phyloP scores from a whole-genome alignment of 75 land plant species.

The Pinus albicaulis region DNA sequence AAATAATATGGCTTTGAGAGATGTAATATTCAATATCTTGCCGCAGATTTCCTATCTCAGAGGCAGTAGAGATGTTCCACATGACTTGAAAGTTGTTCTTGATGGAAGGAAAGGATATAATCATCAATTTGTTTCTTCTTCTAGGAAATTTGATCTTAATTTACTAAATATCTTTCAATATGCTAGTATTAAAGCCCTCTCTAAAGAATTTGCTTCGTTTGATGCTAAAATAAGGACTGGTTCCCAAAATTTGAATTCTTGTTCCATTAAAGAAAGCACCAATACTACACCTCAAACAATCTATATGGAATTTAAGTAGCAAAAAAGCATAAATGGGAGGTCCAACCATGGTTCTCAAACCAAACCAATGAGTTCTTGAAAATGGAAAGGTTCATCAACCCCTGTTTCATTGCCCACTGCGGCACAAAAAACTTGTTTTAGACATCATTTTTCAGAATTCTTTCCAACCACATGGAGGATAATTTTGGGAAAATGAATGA shows the following conservation, averaged over 20 bases:
- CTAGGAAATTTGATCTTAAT: neutral
- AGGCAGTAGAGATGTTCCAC: neutral
- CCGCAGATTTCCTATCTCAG: conserved; percentile 19
- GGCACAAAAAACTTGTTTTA: too few species aligned
- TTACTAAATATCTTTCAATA: conserved; percentile 8
- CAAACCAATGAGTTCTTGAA: too few species aligned
- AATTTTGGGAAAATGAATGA: too few species aligned
- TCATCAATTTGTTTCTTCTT: neutral
- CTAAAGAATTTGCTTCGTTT: conserved; percentile 18
- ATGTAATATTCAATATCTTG: conserved; percentile 18
- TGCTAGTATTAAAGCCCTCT: conserved; percentile 26
- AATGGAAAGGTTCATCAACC: too few species aligned
- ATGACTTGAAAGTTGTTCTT: neutral
- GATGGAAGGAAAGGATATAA: neutral
- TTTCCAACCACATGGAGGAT: too few species aligned
- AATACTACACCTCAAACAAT: neutral
- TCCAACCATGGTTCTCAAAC: too few species aligned
- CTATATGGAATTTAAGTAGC: conserved; percentile 17
- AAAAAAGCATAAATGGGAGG: conserved; percentile 2
- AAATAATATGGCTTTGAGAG: conserved; percentile 17
- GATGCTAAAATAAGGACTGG: conserved; percentile 1
- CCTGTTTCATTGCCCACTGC: too few species aligned
- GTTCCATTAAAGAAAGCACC: neutral
- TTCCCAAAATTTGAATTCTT: neutral
- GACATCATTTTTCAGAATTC: too few species aligned